Evolutionary conservation across 352 stramenopile genomes (phyloP), one percentile per base, ranked within the genome.

Genomic region (Globisporangium cystogenes): DNA sequence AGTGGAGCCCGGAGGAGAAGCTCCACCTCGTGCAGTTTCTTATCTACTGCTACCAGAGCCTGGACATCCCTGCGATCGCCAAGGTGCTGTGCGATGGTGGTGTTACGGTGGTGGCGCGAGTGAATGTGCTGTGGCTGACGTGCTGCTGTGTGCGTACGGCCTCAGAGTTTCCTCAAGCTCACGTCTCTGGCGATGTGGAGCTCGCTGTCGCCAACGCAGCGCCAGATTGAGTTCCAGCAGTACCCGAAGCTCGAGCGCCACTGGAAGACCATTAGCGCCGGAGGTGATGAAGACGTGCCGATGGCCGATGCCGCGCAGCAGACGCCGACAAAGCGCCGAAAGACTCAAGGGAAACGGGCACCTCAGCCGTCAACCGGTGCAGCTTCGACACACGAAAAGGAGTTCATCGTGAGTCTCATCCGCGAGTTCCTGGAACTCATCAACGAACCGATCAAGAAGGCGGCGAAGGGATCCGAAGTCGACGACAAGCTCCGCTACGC

Each of bases 181-280:
- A 71, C 68, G 44, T 90, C 82, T n/a, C 58, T 93, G 10, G 59
- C 70, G 1, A 66, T 79, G 24, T 93, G 82, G 82, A 71, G 47
- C 5, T 63, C 73, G 33, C 62, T 93, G 11, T 88, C 79, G 8
- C 23, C 71, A 5, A 72, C 58, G 11, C 82, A 93, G 61, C 67
- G 79, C 10, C 55, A 66, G 26, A 42, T 93, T 10, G 82, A 87
- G 55, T 90, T 90, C 48, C 54, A 79, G 24, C 45, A 65, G 31
- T 71, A 82, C 45, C 79, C 77, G 10, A 88, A 87, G 53, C 69
- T 93, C 20, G 67, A 76, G 53, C 67, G 72, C 23, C 82, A 85
- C 57, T 93, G 76, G 74, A 61, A 76, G 36, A 85, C 76, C 47
- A 51, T 74, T 1, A 64, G 60, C 49, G 37, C 53, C 8, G 36